A percentile compares a stretch with the other conserved stretches of the same genome.
These are phyloP conservation scores for Lactarius quietus DNA, from an alignment of 768 basidiomycete species.

Conservation along the genomic window DNA sequence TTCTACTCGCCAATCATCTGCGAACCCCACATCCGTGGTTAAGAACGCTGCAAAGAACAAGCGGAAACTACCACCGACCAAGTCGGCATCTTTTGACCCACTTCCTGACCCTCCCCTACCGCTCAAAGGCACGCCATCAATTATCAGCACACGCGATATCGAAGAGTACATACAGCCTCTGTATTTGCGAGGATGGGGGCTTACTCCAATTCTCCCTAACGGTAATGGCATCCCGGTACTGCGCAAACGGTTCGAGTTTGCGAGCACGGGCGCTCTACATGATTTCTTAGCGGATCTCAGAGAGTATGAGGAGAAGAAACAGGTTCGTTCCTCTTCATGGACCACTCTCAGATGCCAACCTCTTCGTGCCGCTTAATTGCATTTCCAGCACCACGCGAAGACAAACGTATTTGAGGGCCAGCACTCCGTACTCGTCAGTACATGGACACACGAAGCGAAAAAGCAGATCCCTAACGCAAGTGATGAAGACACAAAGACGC, in stretches of 20 bases:
- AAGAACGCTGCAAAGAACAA: neutral
- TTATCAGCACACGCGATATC: conserved; percentile 13
- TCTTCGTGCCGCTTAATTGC: neutral
- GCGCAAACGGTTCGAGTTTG: conserved; percentile 18
- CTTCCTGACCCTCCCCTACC: conserved; percentile 5
- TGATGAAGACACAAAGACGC: neutral
- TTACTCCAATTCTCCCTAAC: conserved; percentile 13
- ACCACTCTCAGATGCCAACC: neutral
- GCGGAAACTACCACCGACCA: neutral
- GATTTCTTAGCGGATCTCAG: conserved; percentile 10
- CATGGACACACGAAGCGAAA: conserved; percentile 21
- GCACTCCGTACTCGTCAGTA: conserved; percentile 14
- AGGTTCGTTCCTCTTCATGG: conserved; percentile 1
- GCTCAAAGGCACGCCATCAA: neutral
- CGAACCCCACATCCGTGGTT: neutral
- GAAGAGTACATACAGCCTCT: conserved; percentile 13
- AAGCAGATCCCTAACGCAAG: neutral
- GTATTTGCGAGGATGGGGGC: conserved; percentile 21
- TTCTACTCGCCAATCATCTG: conserved; percentile 3
- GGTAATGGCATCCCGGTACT: conserved; percentile 19
- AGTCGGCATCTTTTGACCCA: neutral
- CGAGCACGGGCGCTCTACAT: neutral
- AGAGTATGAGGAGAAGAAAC: conserved; percentile 8
- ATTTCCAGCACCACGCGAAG: conserved; percentile 17
- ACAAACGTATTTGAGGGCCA: conserved; percentile 2